These are phyloP conservation scores for Mortierella antarctica DNA, from an alignment of 192 early-diverging fungal genomes.

Conservation along the genomic window DNA sequence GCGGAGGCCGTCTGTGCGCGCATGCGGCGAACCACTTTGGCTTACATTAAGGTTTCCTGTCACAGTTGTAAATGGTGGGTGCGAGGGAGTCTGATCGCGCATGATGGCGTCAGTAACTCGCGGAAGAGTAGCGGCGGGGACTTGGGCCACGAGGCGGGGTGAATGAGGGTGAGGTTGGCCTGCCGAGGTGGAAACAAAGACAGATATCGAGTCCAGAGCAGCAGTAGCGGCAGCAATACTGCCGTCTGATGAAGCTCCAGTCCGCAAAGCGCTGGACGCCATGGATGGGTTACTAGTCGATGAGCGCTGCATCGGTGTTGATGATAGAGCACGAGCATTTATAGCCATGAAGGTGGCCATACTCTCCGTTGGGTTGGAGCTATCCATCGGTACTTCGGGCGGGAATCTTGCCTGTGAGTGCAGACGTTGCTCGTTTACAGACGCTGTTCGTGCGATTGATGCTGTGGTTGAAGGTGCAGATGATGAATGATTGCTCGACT, in stretches of 20 bases:
- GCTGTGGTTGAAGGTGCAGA: no score
- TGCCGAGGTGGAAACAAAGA: slow-evolving; percentile 16
- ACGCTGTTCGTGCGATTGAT: no score
- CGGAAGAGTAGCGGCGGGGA: neutral
- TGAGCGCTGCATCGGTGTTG: slow-evolving; percentile 45
- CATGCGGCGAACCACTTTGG: neutral
- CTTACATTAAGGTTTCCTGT: neutral
- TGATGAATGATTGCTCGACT: no score
- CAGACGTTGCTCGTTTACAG: no score
- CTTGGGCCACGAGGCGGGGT: neutral
- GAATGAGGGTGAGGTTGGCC: neutral
- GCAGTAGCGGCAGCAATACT: slow-evolving; percentile 28
- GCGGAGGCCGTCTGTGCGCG: neutral
- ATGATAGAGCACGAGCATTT: slow-evolving; percentile 5
- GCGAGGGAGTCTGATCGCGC: no score
- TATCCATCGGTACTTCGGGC: slow-evolving; percentile 1
- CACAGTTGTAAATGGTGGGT: neutral
- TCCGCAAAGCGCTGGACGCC: neutral
- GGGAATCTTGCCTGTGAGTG: neutral
- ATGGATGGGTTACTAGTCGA: slow-evolving; percentile 29
- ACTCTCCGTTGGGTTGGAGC: slow-evolving; percentile 10
- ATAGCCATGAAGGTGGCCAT: slow-evolving; percentile 1
- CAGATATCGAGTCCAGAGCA: neutral
- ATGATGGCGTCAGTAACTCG: no score
- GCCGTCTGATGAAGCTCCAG: no score